These are phyloP conservation scores for Monosporozyma siamensis DNA, from an alignment of 805 yeast genomes.

Conservation along the genomic window DNA sequence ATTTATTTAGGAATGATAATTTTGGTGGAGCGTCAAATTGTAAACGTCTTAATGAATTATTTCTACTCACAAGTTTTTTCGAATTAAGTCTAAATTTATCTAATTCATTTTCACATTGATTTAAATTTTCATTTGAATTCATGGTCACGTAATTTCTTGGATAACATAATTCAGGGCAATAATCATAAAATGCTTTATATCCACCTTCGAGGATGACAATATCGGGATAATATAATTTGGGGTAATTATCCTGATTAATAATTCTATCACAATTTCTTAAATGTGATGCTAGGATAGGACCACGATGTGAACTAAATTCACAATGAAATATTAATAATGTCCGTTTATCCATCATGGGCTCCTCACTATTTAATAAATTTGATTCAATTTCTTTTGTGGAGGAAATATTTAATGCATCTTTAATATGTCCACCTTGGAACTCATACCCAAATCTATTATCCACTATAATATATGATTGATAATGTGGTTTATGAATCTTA, in stretches of 20 bases:
- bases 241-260: conserved; percentile 65
- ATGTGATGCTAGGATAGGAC: conserved; percentile 89
- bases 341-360: conserved; percentile 6
- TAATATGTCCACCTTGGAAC: conserved; percentile 86
- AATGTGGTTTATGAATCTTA: conserved; percentile 35
- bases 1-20: conserved; percentile 14
- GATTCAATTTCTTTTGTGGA: conserved; percentile 61
- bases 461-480: conserved; percentile 50
- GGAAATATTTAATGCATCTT: conserved; percentile 69
- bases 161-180: conserved; percentile 47
- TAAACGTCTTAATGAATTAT: conserved; percentile 25
- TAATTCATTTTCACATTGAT: conserved; percentile 43
- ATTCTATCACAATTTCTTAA: conserved; percentile 76
- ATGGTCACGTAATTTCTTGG: conserved; percentile 81
- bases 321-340: conserved; percentile 79
- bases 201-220: conserved; percentile 87
- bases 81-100: conserved; percentile 41
- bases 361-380: conserved; percentile 28
- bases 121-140: conserved; percentile 38
- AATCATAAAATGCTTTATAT: conserved; percentile 65
- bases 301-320: conserved; percentile 85
- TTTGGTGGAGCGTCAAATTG: conserved; percentile 24
- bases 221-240: conserved; percentile 78
- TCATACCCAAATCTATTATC: conserved; percentile 95
- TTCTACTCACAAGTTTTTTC: conserved; percentile 28